A percentile compares a stretch with the other conserved stretches of the same genome.
Conservation (phyloP, 768 basidiomycete genomes). For the Boletus sp. region DNA sequence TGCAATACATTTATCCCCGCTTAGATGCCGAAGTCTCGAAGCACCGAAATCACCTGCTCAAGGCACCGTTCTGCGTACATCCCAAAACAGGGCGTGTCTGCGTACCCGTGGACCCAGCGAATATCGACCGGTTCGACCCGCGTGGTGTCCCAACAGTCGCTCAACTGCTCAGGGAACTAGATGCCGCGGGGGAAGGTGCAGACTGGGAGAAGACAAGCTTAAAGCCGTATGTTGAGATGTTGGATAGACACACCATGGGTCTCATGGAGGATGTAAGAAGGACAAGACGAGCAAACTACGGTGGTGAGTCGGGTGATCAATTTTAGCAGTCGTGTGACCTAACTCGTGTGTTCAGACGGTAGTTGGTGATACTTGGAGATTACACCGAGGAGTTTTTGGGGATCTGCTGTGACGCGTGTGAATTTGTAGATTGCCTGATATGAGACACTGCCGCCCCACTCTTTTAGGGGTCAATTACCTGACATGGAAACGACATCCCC, state of each 20-base stretch:
- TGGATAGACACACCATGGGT: slow-evolving; percentile 64
- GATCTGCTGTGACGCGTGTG: not conserved
- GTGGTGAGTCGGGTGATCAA: slow-evolving; percentile 10
- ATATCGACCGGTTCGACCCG: slow-evolving; percentile 82
- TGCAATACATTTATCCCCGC: slow-evolving; percentile 95
- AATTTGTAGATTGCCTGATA: not conserved
- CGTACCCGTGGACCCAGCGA: slow-evolving; percentile 81
- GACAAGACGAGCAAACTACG: slow-evolving; percentile 18
- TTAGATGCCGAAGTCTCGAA: slow-evolving; percentile 98
- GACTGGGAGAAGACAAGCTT: slow-evolving; percentile 89
- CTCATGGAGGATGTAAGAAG: slow-evolving; percentile 32
- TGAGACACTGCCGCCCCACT: not conserved
- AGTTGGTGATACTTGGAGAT: slow-evolving; percentile 24
- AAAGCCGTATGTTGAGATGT: slow-evolving; percentile 84
- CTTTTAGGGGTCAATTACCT: slow-evolving; percentile 2
- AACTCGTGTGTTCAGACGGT: slow-evolving; percentile 15
- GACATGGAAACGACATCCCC: not conserved
- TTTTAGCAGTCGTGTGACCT: not conserved
- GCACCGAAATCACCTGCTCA: slow-evolving; percentile 95
- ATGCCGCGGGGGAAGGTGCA: slow-evolving; percentile 52
- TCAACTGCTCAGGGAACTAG: slow-evolving; percentile 79
- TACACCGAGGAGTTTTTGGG: not conserved
- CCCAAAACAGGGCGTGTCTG: slow-evolving; percentile 96
- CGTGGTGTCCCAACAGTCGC: slow-evolving; percentile 81
- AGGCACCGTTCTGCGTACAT: slow-evolving; percentile 96